phyloP scores from a whole-genome alignment of 1,284 basidiomycete genomes.

The Laetiporus sulphureus region DNA sequence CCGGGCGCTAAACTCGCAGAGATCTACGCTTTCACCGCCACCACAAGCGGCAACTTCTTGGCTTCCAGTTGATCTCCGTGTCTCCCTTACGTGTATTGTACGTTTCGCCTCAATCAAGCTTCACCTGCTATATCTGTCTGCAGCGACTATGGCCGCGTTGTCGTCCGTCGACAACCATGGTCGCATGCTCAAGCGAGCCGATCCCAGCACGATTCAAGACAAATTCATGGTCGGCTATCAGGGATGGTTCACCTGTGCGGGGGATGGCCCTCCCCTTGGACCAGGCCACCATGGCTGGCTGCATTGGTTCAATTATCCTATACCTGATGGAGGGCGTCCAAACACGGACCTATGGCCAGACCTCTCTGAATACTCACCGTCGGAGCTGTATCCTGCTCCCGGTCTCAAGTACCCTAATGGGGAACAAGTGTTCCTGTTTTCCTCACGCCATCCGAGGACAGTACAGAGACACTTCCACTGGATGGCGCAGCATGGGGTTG shows the following conservation, averaged over 20 bases:
- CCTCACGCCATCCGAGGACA: slow-evolving; percentile 65
- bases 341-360: slow-evolving; percentile 75
- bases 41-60: no score
- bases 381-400: slow-evolving; percentile 63
- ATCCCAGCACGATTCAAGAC: slow-evolving; percentile 56
- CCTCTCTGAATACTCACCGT: slow-evolving; percentile 56
- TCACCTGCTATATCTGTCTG: no score
- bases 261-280: slow-evolving; percentile 34
- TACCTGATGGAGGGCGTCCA: slow-evolving; percentile 58
- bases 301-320: slow-evolving; percentile 68
- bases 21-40: no score
- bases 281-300: slow-evolving; percentile 78
- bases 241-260: slow-evolving; percentile 57
- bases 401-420: slow-evolving; percentile 51
- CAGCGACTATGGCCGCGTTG: neutral
- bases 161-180: slow-evolving; percentile 10
- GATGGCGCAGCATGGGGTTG: slow-evolving; percentile 74
- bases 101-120: no score
- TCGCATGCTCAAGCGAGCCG: slow-evolving; percentile 28
- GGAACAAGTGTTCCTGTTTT: slow-evolving; percentile 61
- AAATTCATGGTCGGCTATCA: slow-evolving; percentile 81
- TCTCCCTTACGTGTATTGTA: no score
- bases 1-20: no score
- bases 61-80: no score
- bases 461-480: slow-evolving; percentile 72